Percentiles rank a stretch among this genome's conserved stretches.
Evolutionary conservation across 805 yeast genomes (phyloP).

Genomic region (Ogataea parapolymorpha): DNA sequence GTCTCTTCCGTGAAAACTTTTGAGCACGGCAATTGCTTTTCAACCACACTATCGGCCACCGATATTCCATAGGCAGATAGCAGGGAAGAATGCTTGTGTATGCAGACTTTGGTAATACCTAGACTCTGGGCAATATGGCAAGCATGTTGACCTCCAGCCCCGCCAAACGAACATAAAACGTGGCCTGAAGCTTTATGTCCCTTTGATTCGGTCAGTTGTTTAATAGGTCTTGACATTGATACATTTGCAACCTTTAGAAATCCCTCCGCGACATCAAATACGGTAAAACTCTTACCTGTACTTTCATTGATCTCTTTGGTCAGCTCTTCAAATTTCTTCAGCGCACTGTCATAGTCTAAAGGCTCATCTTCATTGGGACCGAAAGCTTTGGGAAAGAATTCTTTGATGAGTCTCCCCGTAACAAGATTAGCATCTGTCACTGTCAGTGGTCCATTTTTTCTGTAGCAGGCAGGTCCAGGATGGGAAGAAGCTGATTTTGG

Average conservation of each 20-base stretch:
- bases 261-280: conserved; percentile 74
- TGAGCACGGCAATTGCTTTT: conserved; percentile 66
- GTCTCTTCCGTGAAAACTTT: neutral
- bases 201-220: conserved; percentile 78
- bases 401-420: conserved; percentile 68
- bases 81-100: conserved; percentile 78
- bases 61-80: conserved; percentile 56
- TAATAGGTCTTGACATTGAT: conserved; percentile 84
- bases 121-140: conserved; percentile 67
- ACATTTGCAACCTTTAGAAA: conserved; percentile 81
- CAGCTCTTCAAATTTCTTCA: conserved; percentile 47
- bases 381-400: conserved; percentile 74
- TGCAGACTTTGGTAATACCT: conserved; percentile 62
- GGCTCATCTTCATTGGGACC: conserved; percentile 77
- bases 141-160: conserved; percentile 92
- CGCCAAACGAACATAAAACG: conserved; percentile 78
- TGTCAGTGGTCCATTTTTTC: conserved; percentile 81
- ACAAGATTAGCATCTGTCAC: conserved; percentile 82
- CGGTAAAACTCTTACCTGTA: conserved; percentile 41
- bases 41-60: conserved; percentile 78
- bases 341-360: conserved; percentile 54
- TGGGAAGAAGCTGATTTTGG: conserved; percentile 87
- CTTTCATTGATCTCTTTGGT: conserved; percentile 54
- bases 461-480: conserved; percentile 86
- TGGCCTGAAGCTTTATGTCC: conserved; percentile 67